A percentile compares a stretch with the other conserved stretches of the same genome.
Evolutionary conservation across 305 asterid species (phyloP).

Genomic region (Caryopteris hybrid): DNA sequence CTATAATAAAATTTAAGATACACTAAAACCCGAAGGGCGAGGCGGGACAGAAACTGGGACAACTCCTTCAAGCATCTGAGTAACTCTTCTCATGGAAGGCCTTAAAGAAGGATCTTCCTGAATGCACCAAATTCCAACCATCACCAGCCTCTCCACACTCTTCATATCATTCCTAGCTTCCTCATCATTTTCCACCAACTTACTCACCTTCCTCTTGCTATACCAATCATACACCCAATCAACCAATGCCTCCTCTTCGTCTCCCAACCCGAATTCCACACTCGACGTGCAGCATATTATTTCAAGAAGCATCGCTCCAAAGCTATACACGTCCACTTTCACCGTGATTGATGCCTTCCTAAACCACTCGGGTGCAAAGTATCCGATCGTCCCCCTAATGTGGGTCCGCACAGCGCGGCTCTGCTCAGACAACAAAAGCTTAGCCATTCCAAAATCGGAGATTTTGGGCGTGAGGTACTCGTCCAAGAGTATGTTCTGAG

Average conservation of each 20-base stretch:
- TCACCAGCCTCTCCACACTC: constrained; percentile 28
- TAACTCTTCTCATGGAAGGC: constrained; percentile 35
- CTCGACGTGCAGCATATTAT: constrained; percentile 27
- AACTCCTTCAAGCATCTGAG: constrained; percentile 34
- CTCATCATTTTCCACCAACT: constrained; percentile 32
- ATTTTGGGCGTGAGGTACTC: constrained; percentile 25
- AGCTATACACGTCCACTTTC: constrained; percentile 38
- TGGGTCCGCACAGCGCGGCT: constrained; percentile 23
- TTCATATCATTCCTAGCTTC: constrained; percentile 26
- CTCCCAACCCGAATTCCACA: constrained; percentile 16
- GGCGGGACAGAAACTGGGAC: constrained; percentile 31
- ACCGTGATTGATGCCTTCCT: constrained; percentile 21
- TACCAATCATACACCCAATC: constrained; percentile 35
- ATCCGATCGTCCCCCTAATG: constrained; percentile 34
- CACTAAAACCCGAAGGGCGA: constrained; percentile 1
- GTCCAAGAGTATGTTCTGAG: constrained; percentile 36
- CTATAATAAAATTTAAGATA: neutral
- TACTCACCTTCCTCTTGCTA: constrained; percentile 6
- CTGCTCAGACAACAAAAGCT: constrained; percentile 30
- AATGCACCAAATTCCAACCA: constrained; percentile 41
- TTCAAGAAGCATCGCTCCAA: constrained; percentile 35
- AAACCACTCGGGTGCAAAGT: constrained; percentile 47
- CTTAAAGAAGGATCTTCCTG: constrained; percentile 34
- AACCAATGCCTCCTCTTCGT: constrained; percentile 24
- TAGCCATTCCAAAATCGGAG: constrained; percentile 37